Evolutionary conservation across 345 rosid species (phyloP), one percentile per base, ranked within the genome.

Genomic region (Schrenkiella parvula): DNA sequence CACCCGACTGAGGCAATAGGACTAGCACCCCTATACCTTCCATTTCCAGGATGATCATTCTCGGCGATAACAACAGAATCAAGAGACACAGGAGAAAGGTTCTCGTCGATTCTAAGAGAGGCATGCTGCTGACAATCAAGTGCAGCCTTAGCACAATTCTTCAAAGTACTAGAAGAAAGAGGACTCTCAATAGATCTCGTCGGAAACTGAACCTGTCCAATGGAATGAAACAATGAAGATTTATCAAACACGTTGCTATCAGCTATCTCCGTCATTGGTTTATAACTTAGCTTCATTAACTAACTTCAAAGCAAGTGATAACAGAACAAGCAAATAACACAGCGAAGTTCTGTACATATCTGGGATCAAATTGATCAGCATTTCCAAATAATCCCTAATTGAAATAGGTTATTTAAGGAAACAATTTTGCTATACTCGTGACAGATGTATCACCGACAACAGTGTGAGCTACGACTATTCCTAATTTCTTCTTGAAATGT

Each of bases 31-130:
- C 86, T 35, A 57, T 81, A 87, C 62, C 88, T 87, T 57, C 82
- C 87, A 66, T 71, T 80, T 76, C 84, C 82, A 0, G 83, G n/a
- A 73, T 88, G 19, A 75, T 88, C 92, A 80, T 81, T 75, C 81
- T 86, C 95, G 8, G 89, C 84, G 44, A 87, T 86, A 38, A 90
- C 97, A 73, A 85, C 95, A 4, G 97, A 93, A 80, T 89, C 96
- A 68, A 90, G 86, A 43, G 98, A 90, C 1, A 83, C 87, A 0
- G 97, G 96, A 3, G 96, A 91, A 77, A 90, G 79, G 63, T 88
- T 93, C 65, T 84, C 98, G 23, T 84, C 95, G 31, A 88, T 81
- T 78, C 97, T 79, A 51, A 87, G 80, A 52, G 73, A 79, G 2
- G 92, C 53, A 15, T 85, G 82, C 77, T 83, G 87, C 79, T 82